Conservation (phyloP, 495 filamentous ascomycete species). For the Opeltia flavorubescens region DNA sequence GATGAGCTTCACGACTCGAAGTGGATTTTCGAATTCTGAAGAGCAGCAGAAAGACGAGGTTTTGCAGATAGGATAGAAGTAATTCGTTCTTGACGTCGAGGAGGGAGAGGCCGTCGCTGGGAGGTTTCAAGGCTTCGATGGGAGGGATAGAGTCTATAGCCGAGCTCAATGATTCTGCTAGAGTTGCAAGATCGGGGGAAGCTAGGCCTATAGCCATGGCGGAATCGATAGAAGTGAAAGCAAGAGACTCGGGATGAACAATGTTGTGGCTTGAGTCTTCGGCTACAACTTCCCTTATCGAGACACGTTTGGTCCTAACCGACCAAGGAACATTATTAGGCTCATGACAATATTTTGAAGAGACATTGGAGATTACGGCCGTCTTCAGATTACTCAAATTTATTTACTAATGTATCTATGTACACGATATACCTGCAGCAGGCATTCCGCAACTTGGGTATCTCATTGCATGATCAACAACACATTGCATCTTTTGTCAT, state of each 20-base stretch:
- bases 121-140: slow-evolving; percentile 37
- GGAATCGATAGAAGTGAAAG: not conserved
- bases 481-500: too few relatives aligned
- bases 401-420: not conserved
- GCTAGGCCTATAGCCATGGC: slow-evolving; percentile 35
- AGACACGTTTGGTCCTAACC: too few relatives aligned
- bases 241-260: too few relatives aligned
- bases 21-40: slow-evolving; percentile 57
- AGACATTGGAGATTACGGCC: too few relatives aligned
- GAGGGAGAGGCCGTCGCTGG: slow-evolving; percentile 79
- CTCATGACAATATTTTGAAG: too few relatives aligned
- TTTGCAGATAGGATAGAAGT: slow-evolving; percentile 87
- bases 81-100: slow-evolving; percentile 92
- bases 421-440: not conserved
- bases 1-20: not conserved
- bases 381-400: too few relatives aligned
- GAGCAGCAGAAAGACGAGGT: slow-evolving; percentile 78
- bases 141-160: slow-evolving; percentile 48
- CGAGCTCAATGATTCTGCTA: slow-evolving; percentile 45
- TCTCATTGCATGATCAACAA: not conserved
- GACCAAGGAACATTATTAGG: too few relatives aligned
- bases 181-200: slow-evolving; percentile 38
- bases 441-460: not conserved
- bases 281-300: too few relatives aligned
- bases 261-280: too few relatives aligned